These are phyloP conservation scores for Shiraia bambusicola DNA, from an alignment of 2,329 filamentous ascomycete genomes.

Conservation along the genomic window DNA sequence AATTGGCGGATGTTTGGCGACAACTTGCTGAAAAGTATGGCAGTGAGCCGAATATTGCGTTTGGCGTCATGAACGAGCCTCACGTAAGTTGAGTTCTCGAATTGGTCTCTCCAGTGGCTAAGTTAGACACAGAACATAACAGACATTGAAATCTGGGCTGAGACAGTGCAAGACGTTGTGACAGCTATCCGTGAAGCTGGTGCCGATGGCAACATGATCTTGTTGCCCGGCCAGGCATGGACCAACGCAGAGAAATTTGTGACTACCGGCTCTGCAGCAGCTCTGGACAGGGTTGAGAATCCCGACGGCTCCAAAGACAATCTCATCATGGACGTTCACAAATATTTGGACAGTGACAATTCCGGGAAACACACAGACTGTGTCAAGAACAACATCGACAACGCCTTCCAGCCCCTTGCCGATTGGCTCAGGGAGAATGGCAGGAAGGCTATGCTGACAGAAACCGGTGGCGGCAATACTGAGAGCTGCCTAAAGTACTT, in stretches of 20 bases:
- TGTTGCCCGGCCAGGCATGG: constrained; percentile 65
- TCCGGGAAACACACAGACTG: constrained; percentile 39
- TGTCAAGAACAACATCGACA: constrained; percentile 32
- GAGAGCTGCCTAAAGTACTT: constrained; percentile 35
- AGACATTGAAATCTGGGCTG: constrained; percentile 59
- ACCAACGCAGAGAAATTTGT: constrained; percentile 40
- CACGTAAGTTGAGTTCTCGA: constrained; percentile 47
- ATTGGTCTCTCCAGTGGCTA: neutral
- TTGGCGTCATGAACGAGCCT: constrained; percentile 70
- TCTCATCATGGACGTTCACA: constrained; percentile 51
- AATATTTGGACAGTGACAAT: constrained; percentile 46
- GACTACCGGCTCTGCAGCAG: constrained; percentile 41
- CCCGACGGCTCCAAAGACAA: constrained; percentile 59
- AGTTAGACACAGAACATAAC: constrained; percentile 23
- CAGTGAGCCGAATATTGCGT: constrained; percentile 56
- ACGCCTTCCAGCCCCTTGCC: constrained; percentile 39
- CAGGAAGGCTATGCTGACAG: constrained; percentile 44
- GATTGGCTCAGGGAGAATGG: constrained; percentile 42
- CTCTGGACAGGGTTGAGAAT: constrained; percentile 58
- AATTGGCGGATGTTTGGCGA: constrained; percentile 61
- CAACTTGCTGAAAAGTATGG: constrained; percentile 60
- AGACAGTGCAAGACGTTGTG: constrained; percentile 63
- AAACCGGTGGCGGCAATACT: constrained; percentile 47
- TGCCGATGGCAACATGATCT: constrained; percentile 63
- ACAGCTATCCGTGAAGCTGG: constrained; percentile 65